Conservation (phyloP, 495 filamentous ascomycete species). For the Podospora appendiculata region DNA sequence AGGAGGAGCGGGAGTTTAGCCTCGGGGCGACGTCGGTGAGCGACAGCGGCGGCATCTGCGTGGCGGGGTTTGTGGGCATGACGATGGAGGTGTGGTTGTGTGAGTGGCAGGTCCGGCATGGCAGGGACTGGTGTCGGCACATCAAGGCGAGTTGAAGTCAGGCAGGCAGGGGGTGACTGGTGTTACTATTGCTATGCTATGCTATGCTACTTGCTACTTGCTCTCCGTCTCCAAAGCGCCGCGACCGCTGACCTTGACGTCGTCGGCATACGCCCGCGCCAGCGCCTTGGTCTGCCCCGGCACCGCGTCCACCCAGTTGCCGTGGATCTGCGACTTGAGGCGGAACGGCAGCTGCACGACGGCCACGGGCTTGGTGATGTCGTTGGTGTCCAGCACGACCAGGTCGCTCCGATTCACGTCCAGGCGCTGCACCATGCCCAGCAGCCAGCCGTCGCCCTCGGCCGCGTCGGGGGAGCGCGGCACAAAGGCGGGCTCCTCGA, state of each 20-base stretch:
- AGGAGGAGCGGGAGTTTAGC: slow-evolving; percentile 80
- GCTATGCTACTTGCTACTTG: no score
- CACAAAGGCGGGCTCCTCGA: not conserved
- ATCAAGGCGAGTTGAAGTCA: slow-evolving; percentile 14
- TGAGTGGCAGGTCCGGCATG: slow-evolving; percentile 67
- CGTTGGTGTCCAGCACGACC: slow-evolving; percentile 3
- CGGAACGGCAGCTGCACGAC: slow-evolving; percentile 2
- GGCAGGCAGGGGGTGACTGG: no score
- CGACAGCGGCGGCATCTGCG: slow-evolving; percentile 83
- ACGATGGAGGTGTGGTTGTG: slow-evolving; percentile 78
- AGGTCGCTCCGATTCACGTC: slow-evolving; percentile 2
- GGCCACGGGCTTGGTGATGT: slow-evolving; percentile 1
- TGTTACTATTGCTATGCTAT: no score
- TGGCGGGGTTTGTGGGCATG: slow-evolving; percentile 82
- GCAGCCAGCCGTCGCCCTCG: slow-evolving; percentile 3
- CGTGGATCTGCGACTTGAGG: not conserved
- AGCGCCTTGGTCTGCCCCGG: not conserved
- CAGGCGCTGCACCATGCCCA: not conserved
- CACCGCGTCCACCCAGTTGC: not conserved
- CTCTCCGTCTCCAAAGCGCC: not conserved
- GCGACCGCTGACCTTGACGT: not conserved
- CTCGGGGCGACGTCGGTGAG: slow-evolving; percentile 85
- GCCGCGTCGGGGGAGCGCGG: not conserved
- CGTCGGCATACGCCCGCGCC: not conserved
- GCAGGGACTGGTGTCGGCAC: slow-evolving; percentile 65